Percentiles rank a stretch among this genome's conserved stretches.
Conservation (phyloP, 805 yeast species). For the Myxozyma melibiosi region DNA sequence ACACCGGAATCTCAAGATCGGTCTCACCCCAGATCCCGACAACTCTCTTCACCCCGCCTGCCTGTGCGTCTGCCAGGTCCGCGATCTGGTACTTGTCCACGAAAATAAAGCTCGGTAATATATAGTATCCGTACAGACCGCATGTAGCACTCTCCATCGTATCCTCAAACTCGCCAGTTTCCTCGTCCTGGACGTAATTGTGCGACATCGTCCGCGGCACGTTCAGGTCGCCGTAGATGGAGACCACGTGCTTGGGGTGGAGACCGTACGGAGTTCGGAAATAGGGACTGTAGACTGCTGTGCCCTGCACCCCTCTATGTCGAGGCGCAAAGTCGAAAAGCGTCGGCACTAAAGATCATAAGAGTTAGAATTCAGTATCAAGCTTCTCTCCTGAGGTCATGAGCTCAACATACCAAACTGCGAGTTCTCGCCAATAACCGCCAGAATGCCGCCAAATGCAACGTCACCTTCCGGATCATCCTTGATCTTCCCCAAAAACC, state of each 20-base stretch:
- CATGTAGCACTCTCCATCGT: conserved; percentile 40
- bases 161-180: conserved; percentile 15
- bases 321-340: conserved; percentile 29
- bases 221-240: conserved; percentile 17
- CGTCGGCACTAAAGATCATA: conserved; percentile 23
- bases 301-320: conserved; percentile 13
- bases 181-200: conserved; percentile 23
- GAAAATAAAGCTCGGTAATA: conserved; percentile 52
- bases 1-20: conserved; percentile 61
- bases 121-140: conserved; percentile 48
- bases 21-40: conserved; percentile 52
- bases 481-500: conserved; percentile 20
- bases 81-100: conserved; percentile 59
- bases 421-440: conserved; percentile 30
- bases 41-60: conserved; percentile 32
- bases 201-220: conserved; percentile 22
- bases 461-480: conserved; percentile 27
- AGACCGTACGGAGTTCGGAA: conserved; percentile 31
- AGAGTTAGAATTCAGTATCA: neutral
- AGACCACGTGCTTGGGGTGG: conserved; percentile 30
- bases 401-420: conserved; percentile 22
- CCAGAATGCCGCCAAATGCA: conserved; percentile 32
- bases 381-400: neutral
- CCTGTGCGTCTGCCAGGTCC: conserved; percentile 38
- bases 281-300: conserved; percentile 21